Evolutionary conservation across 495 filamentous ascomycete species (phyloP), one percentile per base, ranked within the genome.

Genomic region (Rhizodiscina lignyota): DNA sequence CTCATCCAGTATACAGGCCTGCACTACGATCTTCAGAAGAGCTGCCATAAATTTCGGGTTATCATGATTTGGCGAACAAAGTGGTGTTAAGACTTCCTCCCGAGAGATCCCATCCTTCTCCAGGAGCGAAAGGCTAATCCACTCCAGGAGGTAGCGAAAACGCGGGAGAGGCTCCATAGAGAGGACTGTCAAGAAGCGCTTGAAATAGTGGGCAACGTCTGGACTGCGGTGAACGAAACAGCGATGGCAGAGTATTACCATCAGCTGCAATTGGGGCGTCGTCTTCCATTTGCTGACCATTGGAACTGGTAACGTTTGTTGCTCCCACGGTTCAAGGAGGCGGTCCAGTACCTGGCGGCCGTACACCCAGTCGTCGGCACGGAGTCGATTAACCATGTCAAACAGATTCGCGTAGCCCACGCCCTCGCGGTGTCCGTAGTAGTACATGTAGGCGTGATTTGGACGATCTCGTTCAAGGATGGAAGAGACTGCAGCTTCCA

Each of bases 221-320:
- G 33, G 11, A 19, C 36, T 35, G 5, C n/a, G 5, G 4, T 38
- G 16, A 2, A 16, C 19, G 5, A 49, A 29, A 21, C 32, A 41
- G 8, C 38, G 39, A 30, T 59, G 56, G 16, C 32, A 23, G 2
- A 61, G 46, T 3, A 65, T 21, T 2, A 66, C 22, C 39, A 64
- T 48, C 1, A 53, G 40, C 37, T 67, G 63, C n/a, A 67, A 39
- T 38, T 65, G 62, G 12, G 52, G 37, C 5, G 49, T 35, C 22
- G 42, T 51, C 36, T 66, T 67, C 61, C 57, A 66, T 30, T 58
- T 54, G 35, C 44, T 59, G 21, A 60, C 51, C 5, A 59, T 51
- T 3, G 58, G 55, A 29, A 54, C 49, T 20, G 54, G 50, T 0
- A 34, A 30, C 36, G 45, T 54, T 31, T 66, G 61, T 10, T 44